Evolutionary conservation across 140 eudicot genomes (phyloP).

Genomic region (Stevia rebaudiana): DNA sequence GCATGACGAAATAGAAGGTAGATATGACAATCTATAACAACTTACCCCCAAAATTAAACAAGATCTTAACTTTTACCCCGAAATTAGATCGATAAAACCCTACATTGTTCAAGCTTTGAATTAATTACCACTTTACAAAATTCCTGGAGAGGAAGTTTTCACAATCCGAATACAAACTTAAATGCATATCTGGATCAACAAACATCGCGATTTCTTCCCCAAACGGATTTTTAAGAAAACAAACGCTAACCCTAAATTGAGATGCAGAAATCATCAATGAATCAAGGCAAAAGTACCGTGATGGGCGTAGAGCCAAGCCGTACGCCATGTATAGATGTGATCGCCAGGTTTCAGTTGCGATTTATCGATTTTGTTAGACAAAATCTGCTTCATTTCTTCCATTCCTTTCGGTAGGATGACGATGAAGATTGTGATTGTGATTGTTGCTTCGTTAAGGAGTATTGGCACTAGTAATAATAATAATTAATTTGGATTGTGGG

Average conservation of each 20-base stretch:
- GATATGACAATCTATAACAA: background rate
- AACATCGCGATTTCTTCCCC: background rate
- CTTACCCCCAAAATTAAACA: background rate
- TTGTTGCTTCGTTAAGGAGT: conserved; percentile 22
- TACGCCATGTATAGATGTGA: conserved; percentile 78
- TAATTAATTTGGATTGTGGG: background rate
- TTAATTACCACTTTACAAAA: background rate
- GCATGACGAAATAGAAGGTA: background rate
- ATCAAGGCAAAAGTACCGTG: conserved; percentile 39
- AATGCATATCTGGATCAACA: conserved; percentile 2
- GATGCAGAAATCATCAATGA: background rate
- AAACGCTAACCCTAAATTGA: background rate
- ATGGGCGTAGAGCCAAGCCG: conserved; percentile 62
- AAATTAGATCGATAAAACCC: background rate
- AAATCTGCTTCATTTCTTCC: conserved; percentile 40
- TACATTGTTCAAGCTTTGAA: background rate
- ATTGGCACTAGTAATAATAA: background rate
- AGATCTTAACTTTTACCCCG: background rate
- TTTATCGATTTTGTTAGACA: conserved; percentile 54
- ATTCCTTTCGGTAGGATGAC: background rate
- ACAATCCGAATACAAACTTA: background rate
- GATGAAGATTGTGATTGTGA: conserved; percentile 12
- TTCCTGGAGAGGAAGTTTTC: background rate
- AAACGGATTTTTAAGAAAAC: background rate
- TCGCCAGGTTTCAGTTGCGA: conserved; percentile 60